Evolutionary conservation across 2,329 filamentous ascomycete genomes (phyloP).

Genomic region (Lasiodiplodia hormozganensis): DNA sequence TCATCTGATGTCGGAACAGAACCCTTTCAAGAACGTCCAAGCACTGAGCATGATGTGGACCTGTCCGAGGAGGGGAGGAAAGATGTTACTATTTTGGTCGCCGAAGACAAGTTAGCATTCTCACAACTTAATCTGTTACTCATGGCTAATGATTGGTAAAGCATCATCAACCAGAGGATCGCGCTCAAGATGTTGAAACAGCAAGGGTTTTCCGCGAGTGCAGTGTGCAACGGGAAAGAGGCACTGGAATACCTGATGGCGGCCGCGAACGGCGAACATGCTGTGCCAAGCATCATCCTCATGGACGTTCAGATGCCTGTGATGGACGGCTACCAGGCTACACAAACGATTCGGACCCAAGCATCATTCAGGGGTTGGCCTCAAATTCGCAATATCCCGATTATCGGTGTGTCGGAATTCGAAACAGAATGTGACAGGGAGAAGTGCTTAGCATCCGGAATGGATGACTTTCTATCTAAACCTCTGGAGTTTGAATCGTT

Average conservation of each 20-base stretch:
- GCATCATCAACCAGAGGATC: slow-evolving; percentile 74
- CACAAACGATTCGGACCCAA: slow-evolving; percentile 74
- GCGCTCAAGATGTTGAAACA: slow-evolving; percentile 77
- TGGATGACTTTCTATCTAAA: slow-evolving; percentile 78
- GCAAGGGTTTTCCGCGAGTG: slow-evolving; percentile 73
- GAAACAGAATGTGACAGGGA: slow-evolving; percentile 79
- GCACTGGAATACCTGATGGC: slow-evolving; percentile 74
- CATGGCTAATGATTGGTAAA: slow-evolving; percentile 28
- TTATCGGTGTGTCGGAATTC: slow-evolving; percentile 80
- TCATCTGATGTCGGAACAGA: too few species aligned
- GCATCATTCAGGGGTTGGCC: slow-evolving; percentile 67
- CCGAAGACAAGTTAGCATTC: slow-evolving; percentile 75
- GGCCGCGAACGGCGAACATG: slow-evolving; percentile 57
- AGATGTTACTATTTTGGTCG: slow-evolving; percentile 73
- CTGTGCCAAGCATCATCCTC: slow-evolving; percentile 75
- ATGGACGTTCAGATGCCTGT: slow-evolving; percentile 76
- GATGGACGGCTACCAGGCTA: slow-evolving; percentile 79
- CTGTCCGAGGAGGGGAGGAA: slow-evolving; percentile 60
- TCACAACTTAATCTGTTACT: too few species aligned
- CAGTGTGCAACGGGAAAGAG: slow-evolving; percentile 80
- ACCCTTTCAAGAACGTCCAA: too few species aligned
- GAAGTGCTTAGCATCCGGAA: slow-evolving; percentile 75
- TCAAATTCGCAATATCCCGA: slow-evolving; percentile 66
- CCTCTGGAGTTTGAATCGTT: slow-evolving; percentile 72
- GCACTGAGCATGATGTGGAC: neutral